A percentile compares a stretch with the other conserved stretches of the same genome.
phyloP scores from a whole-genome alignment of 2,329 filamentous ascomycete genomes.

The Colletotrichum sp. region DNA sequence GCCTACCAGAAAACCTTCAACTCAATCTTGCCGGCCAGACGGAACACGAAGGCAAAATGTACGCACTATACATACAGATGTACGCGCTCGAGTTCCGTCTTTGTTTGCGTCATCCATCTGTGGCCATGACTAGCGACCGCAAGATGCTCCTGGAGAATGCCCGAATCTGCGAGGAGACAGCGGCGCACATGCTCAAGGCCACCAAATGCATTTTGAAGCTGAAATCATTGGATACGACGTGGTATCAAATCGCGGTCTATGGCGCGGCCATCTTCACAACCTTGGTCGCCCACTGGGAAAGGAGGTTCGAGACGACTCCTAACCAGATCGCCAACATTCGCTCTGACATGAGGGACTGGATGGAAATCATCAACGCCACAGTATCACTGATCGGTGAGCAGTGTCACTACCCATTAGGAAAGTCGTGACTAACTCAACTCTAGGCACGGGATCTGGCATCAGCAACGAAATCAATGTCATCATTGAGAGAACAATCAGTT shows the following conservation, averaged over 20 bases:
- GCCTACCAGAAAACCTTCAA: constrained; percentile 65
- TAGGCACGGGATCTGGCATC: constrained; percentile 50
- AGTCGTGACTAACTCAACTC: constrained; percentile 1
- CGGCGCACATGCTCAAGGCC: constrained; percentile 66
- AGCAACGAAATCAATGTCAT: constrained; percentile 50
- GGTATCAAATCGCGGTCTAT: constrained; percentile 76
- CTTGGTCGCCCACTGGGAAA: constrained; percentile 72
- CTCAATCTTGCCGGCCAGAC: constrained; percentile 37
- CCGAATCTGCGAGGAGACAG: constrained; percentile 68
- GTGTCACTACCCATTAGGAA: background rate
- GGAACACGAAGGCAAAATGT: constrained; percentile 49
- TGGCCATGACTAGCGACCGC: constrained; percentile 59
- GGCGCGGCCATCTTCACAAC: constrained; percentile 76
- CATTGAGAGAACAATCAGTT: constrained; percentile 54
- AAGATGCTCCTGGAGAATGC: constrained; percentile 66
- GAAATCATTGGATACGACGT: constrained; percentile 77
- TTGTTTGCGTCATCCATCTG: constrained; percentile 65
- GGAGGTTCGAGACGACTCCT: constrained; percentile 62
- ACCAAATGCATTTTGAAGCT: constrained; percentile 64
- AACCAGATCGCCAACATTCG: constrained; percentile 65
- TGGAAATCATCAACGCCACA: constrained; percentile 70
- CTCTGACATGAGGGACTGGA: constrained; percentile 72
- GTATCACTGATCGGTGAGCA: constrained; percentile 68
- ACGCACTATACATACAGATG: constrained; percentile 58
- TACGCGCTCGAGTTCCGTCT: constrained; percentile 63